A percentile compares a stretch with the other conserved stretches of the same genome.
Evolutionary conservation across 2,329 filamentous ascomycete genomes (phyloP).

Genomic region (Pezicula radicicola): DNA sequence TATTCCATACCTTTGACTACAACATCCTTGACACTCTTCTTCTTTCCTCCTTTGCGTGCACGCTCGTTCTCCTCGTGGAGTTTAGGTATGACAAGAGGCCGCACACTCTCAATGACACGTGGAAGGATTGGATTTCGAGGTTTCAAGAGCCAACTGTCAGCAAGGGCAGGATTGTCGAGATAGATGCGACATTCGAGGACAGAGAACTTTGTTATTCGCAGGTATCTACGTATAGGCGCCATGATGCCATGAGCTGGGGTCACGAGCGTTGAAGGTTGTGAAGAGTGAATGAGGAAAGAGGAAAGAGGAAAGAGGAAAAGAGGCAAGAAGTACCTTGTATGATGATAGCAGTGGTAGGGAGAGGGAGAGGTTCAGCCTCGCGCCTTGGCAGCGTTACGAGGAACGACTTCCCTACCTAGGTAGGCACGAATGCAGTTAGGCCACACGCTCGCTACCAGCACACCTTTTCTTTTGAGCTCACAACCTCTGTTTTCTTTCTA

Average conservation of each 20-base stretch:
- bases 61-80: constrained; percentile 82
- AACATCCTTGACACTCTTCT: constrained; percentile 76
- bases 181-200: constrained; percentile 97
- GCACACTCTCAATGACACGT: constrained; percentile 79
- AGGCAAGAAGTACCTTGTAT: too few relatives aligned
- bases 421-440: too few relatives aligned
- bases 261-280: too few relatives aligned
- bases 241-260: constrained; percentile 42
- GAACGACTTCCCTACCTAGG: too few relatives aligned
- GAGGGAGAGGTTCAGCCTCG: too few relatives aligned
- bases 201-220: constrained; percentile 88
- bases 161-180: constrained; percentile 82
- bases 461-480: too few relatives aligned
- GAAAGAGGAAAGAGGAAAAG: too few relatives aligned
- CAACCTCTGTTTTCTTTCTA: too few relatives aligned
- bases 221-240: constrained; percentile 85
- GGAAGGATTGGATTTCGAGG: constrained; percentile 73
- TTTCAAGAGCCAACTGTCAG: constrained; percentile 80
- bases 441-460: too few relatives aligned
- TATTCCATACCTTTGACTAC: constrained; percentile 63
- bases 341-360: too few relatives aligned
- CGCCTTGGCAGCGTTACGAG: too few relatives aligned
- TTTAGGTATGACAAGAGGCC: constrained; percentile 85
- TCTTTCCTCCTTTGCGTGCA: constrained; percentile 61
- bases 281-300: too few relatives aligned